A percentile compares a stretch with the other conserved stretches of the same genome.
Conservation (phyloP, 345 rosid genomes). For the Aegle marmelos region DNA sequence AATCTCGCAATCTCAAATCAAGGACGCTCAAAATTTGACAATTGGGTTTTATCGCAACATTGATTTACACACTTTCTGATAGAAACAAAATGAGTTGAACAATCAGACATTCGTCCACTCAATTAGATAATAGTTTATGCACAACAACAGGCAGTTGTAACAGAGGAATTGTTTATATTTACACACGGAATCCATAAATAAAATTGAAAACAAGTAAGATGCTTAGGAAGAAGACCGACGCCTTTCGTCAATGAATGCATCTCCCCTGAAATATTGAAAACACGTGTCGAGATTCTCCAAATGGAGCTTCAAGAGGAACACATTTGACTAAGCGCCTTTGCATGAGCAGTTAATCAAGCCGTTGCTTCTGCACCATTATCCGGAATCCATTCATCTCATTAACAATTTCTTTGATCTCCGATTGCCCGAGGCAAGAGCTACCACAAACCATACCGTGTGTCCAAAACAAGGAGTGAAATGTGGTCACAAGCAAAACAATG, state of each 20-base stretch:
- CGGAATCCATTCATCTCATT: not conserved
- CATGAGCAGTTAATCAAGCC: not conserved
- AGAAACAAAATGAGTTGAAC: too few relatives aligned
- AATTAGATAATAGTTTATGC: slow-evolving; percentile 14
- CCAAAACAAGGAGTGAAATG: not conserved
- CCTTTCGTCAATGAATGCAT: slow-evolving; percentile 1
- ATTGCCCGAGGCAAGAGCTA: slow-evolving; percentile 12
- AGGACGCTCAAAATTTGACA: too few relatives aligned
- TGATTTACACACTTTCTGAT: too few relatives aligned
- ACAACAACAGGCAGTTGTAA: not conserved
- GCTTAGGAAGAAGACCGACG: not conserved
- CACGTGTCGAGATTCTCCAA: not conserved
- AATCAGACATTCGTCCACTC: not conserved
- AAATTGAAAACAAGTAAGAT: not conserved
- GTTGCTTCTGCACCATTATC: not conserved
- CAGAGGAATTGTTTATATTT: not conserved
- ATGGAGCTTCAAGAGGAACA: not conserved
- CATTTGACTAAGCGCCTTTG: not conserved
- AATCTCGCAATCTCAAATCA: too few relatives aligned
- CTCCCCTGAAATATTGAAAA: not conserved
- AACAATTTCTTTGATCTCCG: slow-evolving; percentile 6
- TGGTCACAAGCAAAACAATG: not conserved
- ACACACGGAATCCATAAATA: not conserved
- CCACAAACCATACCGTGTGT: not conserved
- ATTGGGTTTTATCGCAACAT: too few relatives aligned